These are phyloP conservation scores for Ustilago curta DNA, from an alignment of 1,284 basidiomycete species.

Conservation along the genomic window DNA sequence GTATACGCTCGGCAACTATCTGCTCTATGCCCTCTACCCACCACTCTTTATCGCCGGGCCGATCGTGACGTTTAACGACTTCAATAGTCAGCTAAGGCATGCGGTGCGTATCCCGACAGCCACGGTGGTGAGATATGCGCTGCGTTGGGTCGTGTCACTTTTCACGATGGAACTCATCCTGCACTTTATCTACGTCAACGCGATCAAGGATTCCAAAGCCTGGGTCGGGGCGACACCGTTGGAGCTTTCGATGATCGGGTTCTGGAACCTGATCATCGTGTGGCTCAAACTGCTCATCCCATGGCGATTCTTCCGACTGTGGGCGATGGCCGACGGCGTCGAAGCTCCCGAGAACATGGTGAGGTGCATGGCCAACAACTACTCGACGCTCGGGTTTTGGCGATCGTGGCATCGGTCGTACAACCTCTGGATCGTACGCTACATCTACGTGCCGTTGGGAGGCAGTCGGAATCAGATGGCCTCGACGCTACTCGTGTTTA, in stretches of 20 bases:
- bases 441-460: constrained; percentile 91
- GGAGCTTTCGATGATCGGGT: constrained; percentile 90
- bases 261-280: constrained; percentile 96
- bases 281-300: constrained; percentile 99
- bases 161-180: constrained; percentile 90
- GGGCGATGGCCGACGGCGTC: constrained; percentile 88
- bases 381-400: constrained; percentile 94
- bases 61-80: constrained; percentile 96
- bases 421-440: constrained; percentile 91
- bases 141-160: constrained; percentile 80
- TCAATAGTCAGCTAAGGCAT: constrained; percentile 81
- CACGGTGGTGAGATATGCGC: constrained; percentile 73
- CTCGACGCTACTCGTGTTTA: constrained; percentile 86
- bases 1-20: constrained; percentile 75
- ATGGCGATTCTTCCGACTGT: constrained; percentile 97
- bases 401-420: constrained; percentile 95
- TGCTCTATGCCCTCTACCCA: constrained; percentile 86
- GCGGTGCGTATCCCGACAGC: constrained; percentile 35
- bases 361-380: constrained; percentile 98
- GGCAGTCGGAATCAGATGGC: constrained; percentile 77
- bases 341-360: constrained; percentile 99
- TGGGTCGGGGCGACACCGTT: constrained; percentile 79
- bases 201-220: constrained; percentile 88
- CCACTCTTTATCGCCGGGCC: constrained; percentile 96
- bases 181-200: constrained; percentile 96